Base-by-base conservation (phyloP, 495 filamentous ascomycete species). In the Alectoria sarmentosa region DNA sequence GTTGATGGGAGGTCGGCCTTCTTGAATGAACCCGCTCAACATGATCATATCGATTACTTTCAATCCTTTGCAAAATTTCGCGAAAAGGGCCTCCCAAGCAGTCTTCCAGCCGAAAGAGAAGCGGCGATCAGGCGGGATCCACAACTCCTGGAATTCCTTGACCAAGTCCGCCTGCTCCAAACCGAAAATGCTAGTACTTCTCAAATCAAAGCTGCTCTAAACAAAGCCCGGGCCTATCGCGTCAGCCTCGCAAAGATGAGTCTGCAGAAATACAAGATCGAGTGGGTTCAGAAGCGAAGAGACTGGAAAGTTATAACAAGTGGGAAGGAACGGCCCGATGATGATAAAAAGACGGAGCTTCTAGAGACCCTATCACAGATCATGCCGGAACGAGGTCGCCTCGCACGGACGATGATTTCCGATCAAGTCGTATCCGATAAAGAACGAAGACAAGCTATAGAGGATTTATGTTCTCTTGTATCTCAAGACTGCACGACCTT, bases 401-500 rank as follows among this genome's bases (percentile, higher is more conserved):
- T 66, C 0, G 14, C 49, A 14, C 0, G 11, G 60, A 59, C n/a
- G 26, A 66, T 66, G 38, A 61, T 63, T 54, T 66, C 36, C 0
- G 17, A 63, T 10, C 2, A 42, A 46, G 37, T 39, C 3, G 19
- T 63, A 36, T 39, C 65, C 6, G 36, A 56, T 4, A 3, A 56
- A 38, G 60, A 63, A 41, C 15, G 28, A 32, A 62, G 23, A 57
- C 11, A 62, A 41, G 59, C 59, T 11, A 36, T 66, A 4, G 2
- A 49, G 34, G 37, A 63, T 56, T 30, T 66, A 13, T 49, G 39
- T 15, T 56, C 41, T 6, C 65, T 66, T 19, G 15, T 28, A 26
- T 44, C 58, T 28, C 15, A 28, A 52, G 65, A 63, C 36, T 57
- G 9, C 8, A 58, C 21, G 23, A 39, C 36, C 48, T 44, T 66